Percentiles rank a stretch among this genome's conserved stretches.
phyloP scores from a whole-genome alignment of 164 flowering plant species.

The Aristolochia contorta region DNA sequence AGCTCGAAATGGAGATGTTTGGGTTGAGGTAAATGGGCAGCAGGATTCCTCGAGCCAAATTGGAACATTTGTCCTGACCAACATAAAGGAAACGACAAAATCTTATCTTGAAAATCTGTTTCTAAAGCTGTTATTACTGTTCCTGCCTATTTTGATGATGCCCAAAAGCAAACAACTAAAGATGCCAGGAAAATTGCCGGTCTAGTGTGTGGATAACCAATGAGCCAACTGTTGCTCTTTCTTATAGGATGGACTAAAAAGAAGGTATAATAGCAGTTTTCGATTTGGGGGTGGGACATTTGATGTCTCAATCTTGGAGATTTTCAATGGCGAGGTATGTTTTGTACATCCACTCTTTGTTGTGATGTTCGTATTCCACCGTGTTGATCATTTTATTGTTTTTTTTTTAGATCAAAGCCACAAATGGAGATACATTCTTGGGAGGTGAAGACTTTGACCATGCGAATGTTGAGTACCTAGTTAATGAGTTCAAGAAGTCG shows the following conservation, averaged over 20 bases:
- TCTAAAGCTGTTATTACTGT: constrained; percentile 34
- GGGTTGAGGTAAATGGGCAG: constrained; percentile 32
- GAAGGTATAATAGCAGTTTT: constrained; percentile 32
- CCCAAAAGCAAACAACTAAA: constrained; percentile 34
- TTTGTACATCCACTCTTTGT: not conserved
- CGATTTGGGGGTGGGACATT: constrained; percentile 44
- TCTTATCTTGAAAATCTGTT: constrained; percentile 24
- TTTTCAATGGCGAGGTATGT: constrained; percentile 18
- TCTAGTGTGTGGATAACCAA: constrained; percentile 27
- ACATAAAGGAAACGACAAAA: constrained; percentile 33
- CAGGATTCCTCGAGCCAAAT: constrained; percentile 32
- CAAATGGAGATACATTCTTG: constrained; percentile 35
- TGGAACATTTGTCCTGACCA: constrained; percentile 30
- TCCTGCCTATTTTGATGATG: constrained; percentile 38
- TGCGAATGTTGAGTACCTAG: constrained; percentile 20
- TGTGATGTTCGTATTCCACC: not conserved
- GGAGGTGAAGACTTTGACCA: constrained; percentile 43
- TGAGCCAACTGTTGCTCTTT: constrained; percentile 41
- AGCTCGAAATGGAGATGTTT: constrained; percentile 33
- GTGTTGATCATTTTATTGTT: not conserved
- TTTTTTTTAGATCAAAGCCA: constrained; percentile 23
- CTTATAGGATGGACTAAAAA: constrained; percentile 30
- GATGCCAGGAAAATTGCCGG: constrained; percentile 45
- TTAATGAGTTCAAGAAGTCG: constrained; percentile 24
- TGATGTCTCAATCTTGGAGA: constrained; percentile 34